phyloP scores from a whole-genome alignment of 139 green algal genomes.

The Coccomyxa sp. region DNA sequence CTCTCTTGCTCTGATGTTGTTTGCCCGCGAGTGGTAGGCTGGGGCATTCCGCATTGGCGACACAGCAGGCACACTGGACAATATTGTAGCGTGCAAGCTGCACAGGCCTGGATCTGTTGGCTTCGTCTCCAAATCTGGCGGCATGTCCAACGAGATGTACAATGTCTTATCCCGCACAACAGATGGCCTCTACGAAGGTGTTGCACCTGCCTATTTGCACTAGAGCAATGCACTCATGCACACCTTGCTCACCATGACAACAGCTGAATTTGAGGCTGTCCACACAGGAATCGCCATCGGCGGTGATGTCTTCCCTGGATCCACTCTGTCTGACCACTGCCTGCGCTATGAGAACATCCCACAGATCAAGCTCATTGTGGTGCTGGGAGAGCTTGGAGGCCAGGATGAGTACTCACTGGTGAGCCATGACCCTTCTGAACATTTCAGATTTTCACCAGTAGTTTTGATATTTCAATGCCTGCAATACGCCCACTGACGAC shows the following conservation, averaged over 20 bases:
- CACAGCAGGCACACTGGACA: slow-evolving; percentile 92
- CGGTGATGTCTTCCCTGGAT: slow-evolving; percentile 87
- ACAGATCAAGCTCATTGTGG: slow-evolving; percentile 90
- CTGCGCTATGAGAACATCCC: slow-evolving; percentile 87
- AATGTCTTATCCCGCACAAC: slow-evolving; percentile 86
- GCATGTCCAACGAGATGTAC: slow-evolving; percentile 97
- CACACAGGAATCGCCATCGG: slow-evolving; percentile 85
- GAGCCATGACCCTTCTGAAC: slow-evolving; percentile 24
- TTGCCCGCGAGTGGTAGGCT: slow-evolving; percentile 53
- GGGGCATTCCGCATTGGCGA: slow-evolving; percentile 95
- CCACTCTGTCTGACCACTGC: slow-evolving; percentile 88
- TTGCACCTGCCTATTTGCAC: not conserved
- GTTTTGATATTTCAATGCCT: not conserved
- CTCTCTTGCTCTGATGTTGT: too few species aligned
- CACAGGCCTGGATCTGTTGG: slow-evolving; percentile 86
- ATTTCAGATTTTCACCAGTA: not conserved
- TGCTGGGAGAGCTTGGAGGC: slow-evolving; percentile 90
- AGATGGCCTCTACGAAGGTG: slow-evolving; percentile 90
- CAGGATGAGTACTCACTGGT: slow-evolving; percentile 89
- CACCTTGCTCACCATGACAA: not conserved
- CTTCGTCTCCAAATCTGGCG: slow-evolving; percentile 90
- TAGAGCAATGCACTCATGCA: not conserved
- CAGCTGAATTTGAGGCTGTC: not conserved
- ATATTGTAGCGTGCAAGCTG: slow-evolving; percentile 92
- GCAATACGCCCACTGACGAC: not conserved